Evolutionary conservation across 257 asterid species (phyloP).

Genomic region (Cruciata laevipes): DNA sequence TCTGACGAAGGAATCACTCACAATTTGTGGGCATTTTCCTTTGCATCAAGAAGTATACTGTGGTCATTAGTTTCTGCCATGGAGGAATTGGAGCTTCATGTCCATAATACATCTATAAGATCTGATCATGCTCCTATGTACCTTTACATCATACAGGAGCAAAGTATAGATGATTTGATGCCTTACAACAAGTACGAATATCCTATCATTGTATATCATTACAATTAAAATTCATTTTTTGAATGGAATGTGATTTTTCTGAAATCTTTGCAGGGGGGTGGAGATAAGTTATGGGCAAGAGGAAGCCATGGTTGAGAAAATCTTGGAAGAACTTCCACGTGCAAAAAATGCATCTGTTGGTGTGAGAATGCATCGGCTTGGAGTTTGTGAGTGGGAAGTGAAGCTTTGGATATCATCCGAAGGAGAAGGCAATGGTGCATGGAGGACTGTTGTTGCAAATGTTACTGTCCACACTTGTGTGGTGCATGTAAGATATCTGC

Average conservation of each 20-base stretch:
- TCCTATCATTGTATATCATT: conserved; percentile 4
- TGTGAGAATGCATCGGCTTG: conserved; percentile 88
- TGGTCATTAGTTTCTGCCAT: conserved; percentile 82
- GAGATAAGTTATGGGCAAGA: conserved; percentile 47
- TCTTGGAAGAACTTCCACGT: conserved; percentile 56
- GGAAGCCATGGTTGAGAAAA: conserved; percentile 61
- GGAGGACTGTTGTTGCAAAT: conserved; percentile 86
- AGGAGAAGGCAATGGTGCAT: conserved; percentile 92
- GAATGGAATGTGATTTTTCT: conserved; percentile 10
- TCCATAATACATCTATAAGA: conserved; percentile 73
- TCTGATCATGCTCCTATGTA: conserved; percentile 97
- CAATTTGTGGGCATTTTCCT: conserved; percentile 55
- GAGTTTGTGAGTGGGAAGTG: conserved; percentile 92
- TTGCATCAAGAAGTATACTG: conserved; percentile 89
- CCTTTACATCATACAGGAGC: conserved; percentile 77
- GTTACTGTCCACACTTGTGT: conserved; percentile 95
- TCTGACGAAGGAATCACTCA: conserved; percentile 45
- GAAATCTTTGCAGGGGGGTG: conserved; percentile 44
- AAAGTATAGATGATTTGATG: conserved; percentile 72
- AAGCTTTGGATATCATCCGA: conserved; percentile 88
- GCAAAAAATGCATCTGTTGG: conserved; percentile 74
- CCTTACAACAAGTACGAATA: conserved; percentile 69
- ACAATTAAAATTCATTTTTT: neutral
- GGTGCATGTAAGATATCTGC: conserved; percentile 61
- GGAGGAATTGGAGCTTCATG: conserved; percentile 96